Evolutionary conservation across 2,329 filamentous ascomycete species (phyloP).

Genomic region (Ilyonectria sp.): DNA sequence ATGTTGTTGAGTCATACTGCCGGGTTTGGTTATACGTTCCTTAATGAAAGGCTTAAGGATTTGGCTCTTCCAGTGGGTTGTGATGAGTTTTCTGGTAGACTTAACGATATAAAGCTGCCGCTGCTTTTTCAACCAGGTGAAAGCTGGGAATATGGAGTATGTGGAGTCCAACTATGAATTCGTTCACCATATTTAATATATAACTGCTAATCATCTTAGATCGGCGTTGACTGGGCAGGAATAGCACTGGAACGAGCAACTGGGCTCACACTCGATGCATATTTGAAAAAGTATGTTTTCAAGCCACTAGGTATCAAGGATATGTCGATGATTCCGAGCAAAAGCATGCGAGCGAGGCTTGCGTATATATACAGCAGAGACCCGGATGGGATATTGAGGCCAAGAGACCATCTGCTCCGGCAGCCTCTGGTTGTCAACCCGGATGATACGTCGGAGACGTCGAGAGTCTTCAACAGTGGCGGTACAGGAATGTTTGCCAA

Average conservation of each 20-base stretch:
- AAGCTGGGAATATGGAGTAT: conserved; percentile 73
- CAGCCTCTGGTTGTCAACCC: conserved; percentile 58
- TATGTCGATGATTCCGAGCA: conserved; percentile 70
- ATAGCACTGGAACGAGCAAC: conserved; percentile 63
- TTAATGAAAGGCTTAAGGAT: conserved; percentile 64
- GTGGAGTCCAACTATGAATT: conserved; percentile 30
- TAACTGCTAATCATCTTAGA: conserved; percentile 51
- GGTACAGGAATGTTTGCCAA: conserved; percentile 74
- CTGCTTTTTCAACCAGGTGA: conserved; percentile 76
- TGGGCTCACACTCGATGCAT: conserved; percentile 62
- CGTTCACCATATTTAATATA: too few species aligned
- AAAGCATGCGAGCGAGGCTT: conserved; percentile 67
- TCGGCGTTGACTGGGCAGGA: conserved; percentile 69
- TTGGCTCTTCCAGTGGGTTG: conserved; percentile 64
- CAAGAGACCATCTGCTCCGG: conserved; percentile 66
- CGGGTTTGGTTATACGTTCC: conserved; percentile 72
- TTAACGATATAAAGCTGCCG: conserved; percentile 66
- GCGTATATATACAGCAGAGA: conserved; percentile 71
- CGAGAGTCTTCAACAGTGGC: conserved; percentile 68
- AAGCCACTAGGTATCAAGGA: conserved; percentile 63
- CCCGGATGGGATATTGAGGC: conserved; percentile 57
- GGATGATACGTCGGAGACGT: conserved; percentile 57
- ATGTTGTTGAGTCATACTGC: conserved; percentile 71
- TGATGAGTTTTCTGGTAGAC: conserved; percentile 71
- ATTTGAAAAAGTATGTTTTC: conserved; percentile 64